Conservation (phyloP, 441 rosid species). For the Geranium incanum region DNA sequence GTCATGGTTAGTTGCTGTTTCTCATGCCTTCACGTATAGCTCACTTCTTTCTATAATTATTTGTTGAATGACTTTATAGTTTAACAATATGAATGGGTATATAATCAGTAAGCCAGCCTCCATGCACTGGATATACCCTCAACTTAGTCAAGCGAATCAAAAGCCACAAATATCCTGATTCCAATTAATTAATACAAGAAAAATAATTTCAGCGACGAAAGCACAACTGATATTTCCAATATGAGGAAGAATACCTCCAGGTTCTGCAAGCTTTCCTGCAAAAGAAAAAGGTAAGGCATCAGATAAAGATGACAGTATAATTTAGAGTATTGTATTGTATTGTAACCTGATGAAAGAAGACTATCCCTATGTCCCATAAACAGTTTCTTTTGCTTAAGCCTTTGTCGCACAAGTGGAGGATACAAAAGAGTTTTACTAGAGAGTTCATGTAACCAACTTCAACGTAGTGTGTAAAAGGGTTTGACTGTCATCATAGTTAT, state of each 20-base stretch:
- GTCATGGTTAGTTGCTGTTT: no score
- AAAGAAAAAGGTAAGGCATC: conserved; percentile 22
- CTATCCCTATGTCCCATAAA: not conserved
- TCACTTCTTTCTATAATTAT: no score
- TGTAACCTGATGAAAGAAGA: no score
- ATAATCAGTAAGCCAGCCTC: not conserved
- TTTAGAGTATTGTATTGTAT: not conserved
- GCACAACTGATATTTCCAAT: not conserved
- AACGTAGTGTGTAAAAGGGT: no score
- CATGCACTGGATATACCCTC: not conserved
- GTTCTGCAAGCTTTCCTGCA: conserved; percentile 85
- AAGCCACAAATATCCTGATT: not conserved
- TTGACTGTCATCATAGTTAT: no score
- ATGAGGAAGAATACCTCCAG: conserved; percentile 57
- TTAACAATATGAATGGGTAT: no score
- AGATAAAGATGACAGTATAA: conserved; percentile 15
- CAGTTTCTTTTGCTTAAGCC: not conserved
- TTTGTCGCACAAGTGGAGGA: not conserved
- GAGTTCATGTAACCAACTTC: no score
- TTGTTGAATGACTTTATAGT: no score
- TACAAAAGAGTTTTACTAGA: no score
- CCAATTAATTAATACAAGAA: not conserved
- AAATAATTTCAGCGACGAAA: not conserved
- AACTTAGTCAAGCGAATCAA: not conserved
- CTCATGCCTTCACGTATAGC: no score